These are phyloP conservation scores for Phanerodontia chrysosporium DNA, from an alignment of 768 basidiomycete genomes.

Conservation along the genomic window DNA sequence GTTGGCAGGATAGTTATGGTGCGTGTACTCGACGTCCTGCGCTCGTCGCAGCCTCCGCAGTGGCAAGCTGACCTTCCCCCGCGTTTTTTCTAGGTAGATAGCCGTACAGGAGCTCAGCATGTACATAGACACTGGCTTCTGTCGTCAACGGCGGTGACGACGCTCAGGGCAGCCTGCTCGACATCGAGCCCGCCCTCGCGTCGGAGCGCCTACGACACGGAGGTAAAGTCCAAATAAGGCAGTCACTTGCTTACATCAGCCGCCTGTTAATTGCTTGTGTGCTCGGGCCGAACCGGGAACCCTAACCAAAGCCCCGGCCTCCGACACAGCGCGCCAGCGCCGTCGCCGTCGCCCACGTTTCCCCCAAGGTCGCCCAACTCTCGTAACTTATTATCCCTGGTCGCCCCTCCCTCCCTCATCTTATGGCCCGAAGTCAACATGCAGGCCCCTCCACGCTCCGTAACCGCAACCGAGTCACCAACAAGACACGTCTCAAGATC, in stretches of 20 bases:
- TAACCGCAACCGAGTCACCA: slow-evolving; percentile 88
- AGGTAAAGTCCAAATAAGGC: slow-evolving; percentile 1
- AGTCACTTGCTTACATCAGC: slow-evolving; percentile 9
- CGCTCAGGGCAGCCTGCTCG: background rate
- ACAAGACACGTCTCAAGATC: slow-evolving; percentile 88
- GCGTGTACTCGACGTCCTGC: background rate
- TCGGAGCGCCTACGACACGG: slow-evolving; percentile 8
- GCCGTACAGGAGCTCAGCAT: background rate
- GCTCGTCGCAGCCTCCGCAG: background rate
- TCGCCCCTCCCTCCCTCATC: slow-evolving; percentile 32
- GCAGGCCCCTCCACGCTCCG: slow-evolving; percentile 74
- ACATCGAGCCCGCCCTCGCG: background rate
- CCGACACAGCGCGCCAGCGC: slow-evolving; percentile 26
- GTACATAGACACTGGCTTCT: background rate
- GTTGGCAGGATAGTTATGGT: background rate
- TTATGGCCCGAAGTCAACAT: slow-evolving; percentile 81
- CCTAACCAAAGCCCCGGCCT: slow-evolving; percentile 19
- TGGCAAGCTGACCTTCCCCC: background rate
- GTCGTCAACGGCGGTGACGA: background rate
- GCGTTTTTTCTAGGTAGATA: background rate
- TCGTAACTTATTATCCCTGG: slow-evolving; percentile 19
- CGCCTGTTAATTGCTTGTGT: slow-evolving; percentile 5
- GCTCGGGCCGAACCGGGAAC: slow-evolving; percentile 14
- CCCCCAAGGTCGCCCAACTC: slow-evolving; percentile 17
- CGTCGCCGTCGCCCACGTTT: slow-evolving; percentile 25